Evolutionary conservation across 1,284 basidiomycete genomes (phyloP).

Genomic region (Malassezia dermatis): DNA sequence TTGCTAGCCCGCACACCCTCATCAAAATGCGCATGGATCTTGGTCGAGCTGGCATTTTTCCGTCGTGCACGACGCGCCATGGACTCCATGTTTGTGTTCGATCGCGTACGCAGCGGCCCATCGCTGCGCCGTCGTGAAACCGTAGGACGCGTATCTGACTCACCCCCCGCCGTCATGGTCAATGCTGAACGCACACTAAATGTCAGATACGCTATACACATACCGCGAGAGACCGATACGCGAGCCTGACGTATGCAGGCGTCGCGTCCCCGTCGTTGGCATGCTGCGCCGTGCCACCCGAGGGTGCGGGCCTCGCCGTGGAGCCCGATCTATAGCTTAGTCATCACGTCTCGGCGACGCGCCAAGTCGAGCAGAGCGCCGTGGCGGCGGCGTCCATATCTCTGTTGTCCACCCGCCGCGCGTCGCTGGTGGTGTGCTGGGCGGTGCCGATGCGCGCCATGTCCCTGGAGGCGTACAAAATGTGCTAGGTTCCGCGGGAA

Average conservation of each 20-base stretch:
- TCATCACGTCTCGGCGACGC: neutral
- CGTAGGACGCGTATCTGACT: neutral
- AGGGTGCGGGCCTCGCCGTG: neutral
- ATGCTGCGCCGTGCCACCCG: neutral
- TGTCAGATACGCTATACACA: neutral
- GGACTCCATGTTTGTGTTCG: neutral
- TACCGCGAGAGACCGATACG: neutral
- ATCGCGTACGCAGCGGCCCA: neutral
- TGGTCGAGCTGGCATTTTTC: neutral
- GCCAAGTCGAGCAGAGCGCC: neutral
- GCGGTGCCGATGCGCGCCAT: neutral
- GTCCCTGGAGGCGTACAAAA: neutral
- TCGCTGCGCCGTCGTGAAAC: neutral
- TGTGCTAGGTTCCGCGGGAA: neutral
- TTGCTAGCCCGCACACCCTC: neutral
- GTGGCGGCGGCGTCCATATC: slow-evolving; percentile 1
- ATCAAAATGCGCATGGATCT: neutral
- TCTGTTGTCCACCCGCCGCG: neutral
- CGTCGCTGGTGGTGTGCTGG: neutral
- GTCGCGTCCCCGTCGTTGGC: neutral
- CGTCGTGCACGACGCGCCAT: neutral
- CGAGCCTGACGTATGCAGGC: neutral
- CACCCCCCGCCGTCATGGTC: neutral
- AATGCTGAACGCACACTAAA: neutral
- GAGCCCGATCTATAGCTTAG: neutral